phyloP scores from a whole-genome alignment of 192 early-diverging fungal species.

The Phlyctochytrium bullatum region DNA sequence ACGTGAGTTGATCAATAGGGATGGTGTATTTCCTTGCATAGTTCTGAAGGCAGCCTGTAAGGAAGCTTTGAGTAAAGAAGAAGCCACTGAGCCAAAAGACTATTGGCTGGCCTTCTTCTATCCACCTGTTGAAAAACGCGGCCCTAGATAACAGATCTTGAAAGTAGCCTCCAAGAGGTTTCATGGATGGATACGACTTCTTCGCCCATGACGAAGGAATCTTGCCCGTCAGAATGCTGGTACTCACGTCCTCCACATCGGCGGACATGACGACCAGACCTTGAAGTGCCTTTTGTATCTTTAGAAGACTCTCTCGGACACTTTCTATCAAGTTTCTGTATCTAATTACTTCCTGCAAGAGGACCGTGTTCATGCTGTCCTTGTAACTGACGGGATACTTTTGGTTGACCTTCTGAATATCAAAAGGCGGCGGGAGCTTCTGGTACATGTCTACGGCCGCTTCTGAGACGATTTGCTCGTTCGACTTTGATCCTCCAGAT shows the following conservation, averaged over 20 bases:
- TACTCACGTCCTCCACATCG: constrained; percentile 58
- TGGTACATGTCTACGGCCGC: constrained; percentile 55
- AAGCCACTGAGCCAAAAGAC: constrained; percentile 67
- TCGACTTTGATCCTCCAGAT: constrained; percentile 43
- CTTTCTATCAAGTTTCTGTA: constrained; percentile 53
- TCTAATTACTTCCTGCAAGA: constrained; percentile 59
- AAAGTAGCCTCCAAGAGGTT: constrained; percentile 53
- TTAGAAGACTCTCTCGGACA: constrained; percentile 49
- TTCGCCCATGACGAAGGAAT: constrained; percentile 55
- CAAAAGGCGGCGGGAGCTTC: constrained; percentile 49
- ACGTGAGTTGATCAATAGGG: constrained; percentile 55
- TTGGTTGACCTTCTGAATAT: constrained; percentile 33
- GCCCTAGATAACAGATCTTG: constrained; percentile 49
- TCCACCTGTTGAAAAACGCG: constrained; percentile 55
- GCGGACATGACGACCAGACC: constrained; percentile 61
- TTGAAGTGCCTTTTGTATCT: constrained; percentile 64
- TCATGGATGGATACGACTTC: constrained; percentile 62
- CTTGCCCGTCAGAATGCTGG: constrained; percentile 50
- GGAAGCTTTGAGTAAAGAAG: constrained; percentile 63
- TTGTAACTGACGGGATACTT: constrained; percentile 60
- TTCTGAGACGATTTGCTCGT: constrained; percentile 54
- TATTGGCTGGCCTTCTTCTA: constrained; percentile 56
- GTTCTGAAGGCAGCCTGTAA: constrained; percentile 58
- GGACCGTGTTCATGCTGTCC: constrained; percentile 64
- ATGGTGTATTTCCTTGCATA: constrained; percentile 60